phyloP scores from a whole-genome alignment of 345 rosid species.

The Citropsis articulata region DNA sequence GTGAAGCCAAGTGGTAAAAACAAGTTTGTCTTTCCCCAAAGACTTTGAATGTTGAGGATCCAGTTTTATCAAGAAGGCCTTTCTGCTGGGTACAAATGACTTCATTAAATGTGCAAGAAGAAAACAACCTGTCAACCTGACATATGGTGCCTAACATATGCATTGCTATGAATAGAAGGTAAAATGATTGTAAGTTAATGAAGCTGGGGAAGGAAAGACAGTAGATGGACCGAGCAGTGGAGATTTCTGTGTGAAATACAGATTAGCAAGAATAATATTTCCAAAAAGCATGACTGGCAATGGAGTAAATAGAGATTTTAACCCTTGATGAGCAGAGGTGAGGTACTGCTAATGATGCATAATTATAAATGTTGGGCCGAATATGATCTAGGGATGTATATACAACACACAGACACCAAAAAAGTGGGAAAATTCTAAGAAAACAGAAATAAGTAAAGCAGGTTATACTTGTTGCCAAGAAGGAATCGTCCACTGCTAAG shows the following conservation, averaged over 20 bases:
- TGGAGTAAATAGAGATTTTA: not conserved
- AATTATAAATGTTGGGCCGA: not conserved
- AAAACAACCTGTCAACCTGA: not conserved
- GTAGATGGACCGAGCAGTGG: not conserved
- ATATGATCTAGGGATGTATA: not conserved
- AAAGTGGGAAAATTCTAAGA: not conserved
- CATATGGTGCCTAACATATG: not conserved
- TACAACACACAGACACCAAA: not conserved
- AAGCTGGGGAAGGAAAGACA: not conserved
- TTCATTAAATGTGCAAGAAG: not conserved
- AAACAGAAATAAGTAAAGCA: constrained; percentile 7
- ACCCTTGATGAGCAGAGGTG: not conserved
- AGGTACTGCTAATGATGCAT: not conserved
- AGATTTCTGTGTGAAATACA: not conserved
- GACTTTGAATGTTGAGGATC: not conserved
- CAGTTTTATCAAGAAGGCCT: not conserved
- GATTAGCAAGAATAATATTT: not conserved
- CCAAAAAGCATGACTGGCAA: not conserved
- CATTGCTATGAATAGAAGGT: not conserved
- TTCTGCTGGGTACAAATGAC: not conserved
- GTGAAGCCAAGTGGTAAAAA: not conserved
- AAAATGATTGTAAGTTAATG: not conserved
- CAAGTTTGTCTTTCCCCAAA: not conserved
- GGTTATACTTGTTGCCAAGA: constrained; percentile 82
- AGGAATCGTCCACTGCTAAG: constrained; percentile 93